Conservation (phyloP, 495 filamentous ascomycete genomes). For the Penicillium argentinense region DNA sequence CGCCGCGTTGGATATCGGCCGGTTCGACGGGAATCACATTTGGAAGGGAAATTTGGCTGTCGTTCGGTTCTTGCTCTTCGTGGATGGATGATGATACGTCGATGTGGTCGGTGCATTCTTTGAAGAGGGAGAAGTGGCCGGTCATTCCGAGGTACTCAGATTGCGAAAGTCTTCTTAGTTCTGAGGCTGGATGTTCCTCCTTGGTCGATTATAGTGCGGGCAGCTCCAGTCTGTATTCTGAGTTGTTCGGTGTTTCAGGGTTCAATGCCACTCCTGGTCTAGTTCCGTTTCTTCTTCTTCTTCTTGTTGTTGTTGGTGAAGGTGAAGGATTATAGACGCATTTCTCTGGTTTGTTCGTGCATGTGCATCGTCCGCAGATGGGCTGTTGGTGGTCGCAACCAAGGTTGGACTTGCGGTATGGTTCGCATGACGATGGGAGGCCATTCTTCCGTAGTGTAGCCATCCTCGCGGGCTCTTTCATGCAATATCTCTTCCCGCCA, state of each 20-base stretch:
- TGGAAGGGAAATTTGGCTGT: background rate
- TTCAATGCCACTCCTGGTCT: background rate
- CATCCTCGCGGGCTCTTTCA: no score
- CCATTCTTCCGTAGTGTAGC: slow-evolving; percentile 24
- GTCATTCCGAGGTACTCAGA: slow-evolving; percentile 7
- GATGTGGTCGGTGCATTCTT: slow-evolving; percentile 5
- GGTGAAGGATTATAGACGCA: slow-evolving; percentile 10
- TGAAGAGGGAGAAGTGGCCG: slow-evolving; percentile 4
- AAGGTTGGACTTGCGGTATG: slow-evolving; percentile 41
- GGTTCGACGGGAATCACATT: background rate
- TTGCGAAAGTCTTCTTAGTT: slow-evolving; percentile 3
- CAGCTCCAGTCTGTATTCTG: background rate
- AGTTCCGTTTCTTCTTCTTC: no score
- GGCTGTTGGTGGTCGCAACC: slow-evolving; percentile 36
- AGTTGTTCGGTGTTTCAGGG: background rate
- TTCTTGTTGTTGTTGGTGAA: background rate
- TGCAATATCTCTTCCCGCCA: no score
- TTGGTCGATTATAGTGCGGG: no score
- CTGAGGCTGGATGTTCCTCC: background rate
- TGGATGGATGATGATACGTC: background rate
- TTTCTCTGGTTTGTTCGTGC: slow-evolving; percentile 16
- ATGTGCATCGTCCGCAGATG: slow-evolving; percentile 19
- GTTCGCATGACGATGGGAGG: slow-evolving; percentile 40
- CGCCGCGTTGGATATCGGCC: background rate
- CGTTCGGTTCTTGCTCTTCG: background rate